Percentiles rank a stretch among this genome's conserved stretches.
Conservation (phyloP, 73 alveolate species). For the Tetrahymena borealis region DNA sequence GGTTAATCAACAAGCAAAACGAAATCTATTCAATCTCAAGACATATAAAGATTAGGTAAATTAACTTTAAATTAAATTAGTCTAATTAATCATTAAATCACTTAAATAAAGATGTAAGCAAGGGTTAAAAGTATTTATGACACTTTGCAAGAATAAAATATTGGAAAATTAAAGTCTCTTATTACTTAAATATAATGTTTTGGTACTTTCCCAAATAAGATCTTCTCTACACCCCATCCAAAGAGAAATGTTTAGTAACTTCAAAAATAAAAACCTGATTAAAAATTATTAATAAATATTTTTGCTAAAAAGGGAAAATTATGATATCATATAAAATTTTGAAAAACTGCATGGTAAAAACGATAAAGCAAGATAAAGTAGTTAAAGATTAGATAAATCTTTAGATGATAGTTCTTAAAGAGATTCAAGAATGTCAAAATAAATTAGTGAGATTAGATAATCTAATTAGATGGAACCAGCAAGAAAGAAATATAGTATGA, state of each 20-base stretch:
- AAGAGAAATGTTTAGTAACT: neutral
- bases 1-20: slow-evolving; percentile 26
- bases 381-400: no score
- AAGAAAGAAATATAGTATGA: neutral
- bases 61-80: neutral
- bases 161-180: neutral
- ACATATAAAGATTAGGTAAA: neutral
- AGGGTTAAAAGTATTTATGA: neutral
- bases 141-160: neutral
- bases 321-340: neutral
- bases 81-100: neutral
- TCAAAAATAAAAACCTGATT: no score
- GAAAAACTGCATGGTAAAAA: neutral
- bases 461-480: neutral
- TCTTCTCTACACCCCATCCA: neutral
- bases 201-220: neutral
- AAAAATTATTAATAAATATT: no score
- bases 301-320: no score
- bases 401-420: no score
- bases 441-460: neutral
- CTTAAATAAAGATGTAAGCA: neutral
- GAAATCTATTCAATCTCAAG: neutral
- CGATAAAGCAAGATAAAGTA: neutral
- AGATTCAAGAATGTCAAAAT: no score
- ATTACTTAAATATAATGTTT: neutral